phyloP scores from a whole-genome alignment of 1,139 yeast species.

The Arxiozyma telluris region DNA sequence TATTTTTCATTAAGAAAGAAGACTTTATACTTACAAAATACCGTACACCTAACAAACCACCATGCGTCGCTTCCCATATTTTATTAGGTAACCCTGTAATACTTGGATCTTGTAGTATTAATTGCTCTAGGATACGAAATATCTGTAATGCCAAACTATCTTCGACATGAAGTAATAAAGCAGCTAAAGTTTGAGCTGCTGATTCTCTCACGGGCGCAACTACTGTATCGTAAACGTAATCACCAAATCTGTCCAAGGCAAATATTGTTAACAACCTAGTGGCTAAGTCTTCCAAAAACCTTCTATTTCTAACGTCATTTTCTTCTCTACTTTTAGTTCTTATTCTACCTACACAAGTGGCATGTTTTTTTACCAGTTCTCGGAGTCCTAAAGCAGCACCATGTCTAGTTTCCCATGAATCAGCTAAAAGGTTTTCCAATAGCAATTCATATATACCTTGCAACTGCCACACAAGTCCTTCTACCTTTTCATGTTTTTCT shows the following conservation, averaged over 20 bases:
- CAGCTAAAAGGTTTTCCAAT: conserved; percentile 71
- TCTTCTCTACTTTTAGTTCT: conserved; percentile 51
- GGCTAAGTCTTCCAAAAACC: conserved; percentile 78
- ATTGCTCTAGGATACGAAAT: conserved; percentile 54
- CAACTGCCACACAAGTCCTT: conserved; percentile 85
- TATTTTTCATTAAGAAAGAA: conserved; percentile 54
- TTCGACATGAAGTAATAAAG: conserved; percentile 65
- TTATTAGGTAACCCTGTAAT: conserved; percentile 26
- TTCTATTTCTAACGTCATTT: conserved; percentile 56
- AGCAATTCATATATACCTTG: conserved; percentile 93
- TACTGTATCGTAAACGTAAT: conserved; percentile 93
- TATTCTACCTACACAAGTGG: conserved; percentile 77
- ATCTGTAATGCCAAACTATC: conserved; percentile 48
- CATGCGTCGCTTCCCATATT: conserved; percentile 95
- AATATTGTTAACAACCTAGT: conserved; percentile 79
- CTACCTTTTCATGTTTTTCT: conserved; percentile 66
- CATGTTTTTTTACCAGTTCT: conserved; percentile 78
- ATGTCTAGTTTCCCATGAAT: conserved; percentile 90
- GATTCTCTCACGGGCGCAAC: conserved; percentile 98
- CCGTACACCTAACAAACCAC: conserved; percentile 90
- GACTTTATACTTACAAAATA: conserved; percentile 88
- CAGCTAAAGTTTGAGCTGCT: conserved; percentile 91
- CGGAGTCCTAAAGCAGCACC: conserved; percentile 92
- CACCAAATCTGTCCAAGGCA: conserved; percentile 93
- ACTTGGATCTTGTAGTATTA: conserved; percentile 62